Evolutionary conservation across 1,284 basidiomycete genomes (phyloP).

Genomic region (Cutaneotrichosporon mucoides): DNA sequence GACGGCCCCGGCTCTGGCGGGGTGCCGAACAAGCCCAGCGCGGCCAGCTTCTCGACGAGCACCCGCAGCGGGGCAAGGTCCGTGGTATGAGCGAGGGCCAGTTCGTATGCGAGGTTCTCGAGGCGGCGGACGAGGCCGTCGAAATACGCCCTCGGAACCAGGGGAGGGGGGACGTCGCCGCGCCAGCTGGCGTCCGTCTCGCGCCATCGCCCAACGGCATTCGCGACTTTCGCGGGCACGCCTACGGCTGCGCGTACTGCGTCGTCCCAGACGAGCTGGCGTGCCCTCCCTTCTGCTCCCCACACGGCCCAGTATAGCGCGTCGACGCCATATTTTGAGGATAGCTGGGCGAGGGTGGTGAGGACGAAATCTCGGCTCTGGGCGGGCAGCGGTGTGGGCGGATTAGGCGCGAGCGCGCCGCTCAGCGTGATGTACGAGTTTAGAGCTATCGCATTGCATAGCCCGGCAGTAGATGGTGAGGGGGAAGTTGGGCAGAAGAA

Average conservation of each 20-base stretch:
- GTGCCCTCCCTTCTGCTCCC: conserved; percentile 11
- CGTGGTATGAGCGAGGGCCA: conserved; percentile 53
- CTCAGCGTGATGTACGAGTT: conserved; percentile 31
- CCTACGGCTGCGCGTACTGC: conserved; percentile 24
- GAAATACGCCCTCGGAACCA: conserved; percentile 53
- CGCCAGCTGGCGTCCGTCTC: conserved; percentile 26
- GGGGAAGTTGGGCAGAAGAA: conserved; percentile 27
- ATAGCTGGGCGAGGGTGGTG: conserved; percentile 57
- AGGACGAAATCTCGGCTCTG: conserved; percentile 32
- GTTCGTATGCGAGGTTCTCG: conserved; percentile 41
- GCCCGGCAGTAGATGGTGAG: neutral
- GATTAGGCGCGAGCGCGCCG: conserved; percentile 18
- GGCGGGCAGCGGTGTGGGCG: conserved; percentile 11
- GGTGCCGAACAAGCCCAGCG: conserved; percentile 30
- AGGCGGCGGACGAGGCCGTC: conserved; percentile 53
- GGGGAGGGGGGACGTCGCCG: conserved; percentile 20
- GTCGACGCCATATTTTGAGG: conserved; percentile 63
- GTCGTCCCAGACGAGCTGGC: conserved; percentile 39
- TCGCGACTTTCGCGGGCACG: conserved; percentile 39
- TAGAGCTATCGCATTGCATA: conserved; percentile 24
- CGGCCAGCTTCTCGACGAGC: conserved; percentile 29
- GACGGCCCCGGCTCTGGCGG: conserved; percentile 11
- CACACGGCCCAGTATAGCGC: conserved; percentile 53
- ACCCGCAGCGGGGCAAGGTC: conserved; percentile 17
- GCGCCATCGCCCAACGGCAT: conserved; percentile 49